Evolutionary conservation across 139 green algal genomes (phyloP).

Genomic region (Spirogloea muscicola): DNA sequence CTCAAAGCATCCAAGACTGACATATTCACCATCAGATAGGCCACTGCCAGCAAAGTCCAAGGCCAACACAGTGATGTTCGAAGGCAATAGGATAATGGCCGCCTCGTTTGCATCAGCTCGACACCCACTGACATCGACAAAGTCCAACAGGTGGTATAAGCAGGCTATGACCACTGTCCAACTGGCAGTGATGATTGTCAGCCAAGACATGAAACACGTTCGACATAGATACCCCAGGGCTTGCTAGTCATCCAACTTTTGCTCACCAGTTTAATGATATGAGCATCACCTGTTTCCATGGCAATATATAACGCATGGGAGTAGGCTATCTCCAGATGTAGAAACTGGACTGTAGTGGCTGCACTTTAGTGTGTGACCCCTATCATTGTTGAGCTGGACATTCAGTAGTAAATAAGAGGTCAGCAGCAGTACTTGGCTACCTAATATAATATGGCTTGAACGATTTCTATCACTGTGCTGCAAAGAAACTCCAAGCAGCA

Average conservation of each 20-base stretch:
- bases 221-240: background rate
- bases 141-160: background rate
- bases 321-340: constrained; percentile 8
- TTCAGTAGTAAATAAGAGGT: too few relatives aligned
- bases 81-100: constrained; percentile 43
- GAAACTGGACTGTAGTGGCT: constrained; percentile 24
- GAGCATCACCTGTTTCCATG: constrained; percentile 43
- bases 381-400: constrained; percentile 35
- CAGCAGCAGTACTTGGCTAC: too few relatives aligned
- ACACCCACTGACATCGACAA: constrained; percentile 36
- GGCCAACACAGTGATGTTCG: constrained; percentile 51
- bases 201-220: background rate
- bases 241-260: background rate
- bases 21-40: constrained; percentile 79
- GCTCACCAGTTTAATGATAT: background rate
- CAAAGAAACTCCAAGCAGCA: too few relatives aligned
- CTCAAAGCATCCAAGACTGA: constrained; percentile 73
- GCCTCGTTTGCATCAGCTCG: constrained; percentile 50
- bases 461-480: too few relatives aligned
- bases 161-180: background rate
- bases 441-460: too few relatives aligned
- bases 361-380: constrained; percentile 38
- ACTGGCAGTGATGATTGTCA: background rate
- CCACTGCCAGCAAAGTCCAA: constrained; percentile 69
- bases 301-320: constrained; percentile 49